Evolutionary conservation across 2,329 filamentous ascomycete genomes (phyloP), one percentile per base, ranked within the genome.

Genomic region (Clarireedia homoeocarpa): DNA sequence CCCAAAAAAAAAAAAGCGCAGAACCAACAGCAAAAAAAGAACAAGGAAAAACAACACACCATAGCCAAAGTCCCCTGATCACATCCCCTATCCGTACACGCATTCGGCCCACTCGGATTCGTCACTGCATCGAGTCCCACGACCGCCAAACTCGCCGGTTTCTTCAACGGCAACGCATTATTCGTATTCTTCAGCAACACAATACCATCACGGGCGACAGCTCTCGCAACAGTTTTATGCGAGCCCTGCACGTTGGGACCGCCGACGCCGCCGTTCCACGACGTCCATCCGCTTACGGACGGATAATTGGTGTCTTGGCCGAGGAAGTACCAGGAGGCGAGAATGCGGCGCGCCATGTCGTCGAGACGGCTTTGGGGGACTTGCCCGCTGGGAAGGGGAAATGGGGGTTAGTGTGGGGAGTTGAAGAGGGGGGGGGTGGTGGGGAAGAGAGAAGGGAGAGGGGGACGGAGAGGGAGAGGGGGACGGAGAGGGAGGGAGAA

Each of bases 151-250:
- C 75, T 76, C 61, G 73, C 56, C 60, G 77, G 77, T 53, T 73
- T 75, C 53, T 75, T 75, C 6, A 88, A 71, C 0, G 85, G 85
- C 0, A 88, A 71, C 6, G 77, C 72, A 24, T 71, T 72, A 48
- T 67, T 75, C 2, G 74, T 73, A 67, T 89, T 89, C 74, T 88
- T 87, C 54, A 90, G 73, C n/a, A 90, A 69, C 1, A 86, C 82
- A 55, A 79, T 84, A 7, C 81, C 76, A 62, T 83, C 77, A 53
- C 80, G 68, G 7, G 77, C 76, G 40, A 81, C 67, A 6, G 77
- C 73, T 48, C 79, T 71, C 17, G 86, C 81, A 62, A 88, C 82
- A 40, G 81, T 77, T 64, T 82, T 83, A 67, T 87, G 79, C 62
- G 80, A 72, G 60, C 80, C 77, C 60, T 81, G 76, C 1, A 81